Base-by-base conservation (phyloP, 2,329 filamentous ascomycete species). In the Neonectria magnoliae region DNA sequence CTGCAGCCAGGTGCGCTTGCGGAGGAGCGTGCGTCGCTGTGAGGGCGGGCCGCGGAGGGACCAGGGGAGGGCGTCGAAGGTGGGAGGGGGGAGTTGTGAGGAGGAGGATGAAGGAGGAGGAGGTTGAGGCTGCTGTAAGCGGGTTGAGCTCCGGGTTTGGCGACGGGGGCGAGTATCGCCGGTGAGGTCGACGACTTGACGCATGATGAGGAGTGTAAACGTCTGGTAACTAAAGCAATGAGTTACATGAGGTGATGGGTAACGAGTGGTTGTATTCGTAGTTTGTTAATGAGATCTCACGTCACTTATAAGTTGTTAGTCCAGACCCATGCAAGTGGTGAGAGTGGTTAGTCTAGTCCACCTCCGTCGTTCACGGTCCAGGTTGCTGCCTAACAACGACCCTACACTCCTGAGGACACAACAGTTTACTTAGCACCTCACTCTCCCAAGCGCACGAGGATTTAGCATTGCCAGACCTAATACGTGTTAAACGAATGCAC, bases 1-100 rank as follows among this genome's bases (percentile, higher is more conserved):
- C n/a, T 62, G 53, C 18, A 63, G 61, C 61, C 61, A 63, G 18
- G 31, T n/a, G 56, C 56, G 56, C 27, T 63, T 63, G 18, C 56
- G 55, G 6, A 33, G 42, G 25, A 63, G 50, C 6, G 50, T 33
- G 2, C 22, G 27, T 1, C 29, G 14, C 5, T 44, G 25, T 2
- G 33, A n/a, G 2, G 60, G 55, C 10, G 60, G 60, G 50, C 44
- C 60, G 27, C 57, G 51, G 6, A 56, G 56, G 13, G 20, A 18
- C 56, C 56, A 64, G 36, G 57, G 51, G 29, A 60, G 25, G 27
- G 51, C 33, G 4, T 31, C 44, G 57, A 60, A 31, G 51, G 25
- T 42, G 33, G 57, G n/a, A n/a, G 57, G 16, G 13, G 52, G 29
- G 4, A 20, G 27, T 41, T 42, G 36, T 29, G 38, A 20, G 18